Evolutionary conservation across 305 asterid genomes (phyloP).

Genomic region (Fraxinus nigra): DNA sequence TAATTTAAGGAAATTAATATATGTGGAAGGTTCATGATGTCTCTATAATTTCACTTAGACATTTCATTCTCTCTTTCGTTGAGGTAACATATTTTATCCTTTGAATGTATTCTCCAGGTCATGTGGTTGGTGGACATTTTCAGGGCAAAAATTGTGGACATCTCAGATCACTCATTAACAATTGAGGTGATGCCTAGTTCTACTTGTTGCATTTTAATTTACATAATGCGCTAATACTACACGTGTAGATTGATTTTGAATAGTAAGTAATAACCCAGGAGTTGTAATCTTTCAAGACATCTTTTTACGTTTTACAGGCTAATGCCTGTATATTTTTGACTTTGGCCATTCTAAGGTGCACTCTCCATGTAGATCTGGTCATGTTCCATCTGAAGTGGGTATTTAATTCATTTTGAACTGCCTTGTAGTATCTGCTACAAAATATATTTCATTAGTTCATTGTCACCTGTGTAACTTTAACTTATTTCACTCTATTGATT

Average conservation of each 20-base stretch:
- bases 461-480: constrained; percentile 4
- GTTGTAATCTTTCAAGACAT: not conserved
- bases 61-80: constrained; percentile 1
- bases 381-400: constrained; percentile 7
- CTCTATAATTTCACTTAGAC: not conserved
- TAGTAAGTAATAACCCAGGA: not conserved
- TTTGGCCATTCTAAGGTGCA: not conserved
- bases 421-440: constrained; percentile 2
- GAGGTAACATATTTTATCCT: constrained; percentile 3
- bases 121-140: constrained; percentile 95
- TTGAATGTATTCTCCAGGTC: constrained; percentile 52
- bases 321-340: not conserved
- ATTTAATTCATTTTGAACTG: not conserved
- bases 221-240: not conserved
- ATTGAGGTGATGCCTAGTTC: constrained; percentile 66
- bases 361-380: not conserved
- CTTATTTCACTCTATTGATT: not conserved
- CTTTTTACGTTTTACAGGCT: constrained; percentile 8
- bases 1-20: not conserved
- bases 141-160: constrained; percentile 93
- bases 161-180: constrained; percentile 83
- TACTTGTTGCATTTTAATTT: constrained; percentile 6
- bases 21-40: constrained; percentile 7
- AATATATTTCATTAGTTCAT: not conserved
- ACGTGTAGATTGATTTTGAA: not conserved